Evolutionary conservation across 2,329 filamentous ascomycete species (phyloP).

Genomic region (Penicillium crustosum): DNA sequence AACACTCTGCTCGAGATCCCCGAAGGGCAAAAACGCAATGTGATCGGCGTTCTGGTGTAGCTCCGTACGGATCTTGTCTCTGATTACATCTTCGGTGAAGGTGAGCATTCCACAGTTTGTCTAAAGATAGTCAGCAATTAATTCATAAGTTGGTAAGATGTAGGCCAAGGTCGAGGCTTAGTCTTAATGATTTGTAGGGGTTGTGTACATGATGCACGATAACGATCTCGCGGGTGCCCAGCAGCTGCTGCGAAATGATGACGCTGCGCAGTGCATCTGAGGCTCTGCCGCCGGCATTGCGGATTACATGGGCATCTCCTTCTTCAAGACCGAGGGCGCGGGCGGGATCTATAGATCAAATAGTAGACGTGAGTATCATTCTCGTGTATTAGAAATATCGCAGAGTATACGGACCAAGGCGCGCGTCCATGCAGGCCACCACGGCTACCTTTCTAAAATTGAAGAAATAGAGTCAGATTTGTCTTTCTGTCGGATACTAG

Average conservation of each 20-base stretch:
- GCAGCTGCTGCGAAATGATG: conserved; percentile 74
- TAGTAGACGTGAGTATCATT: neutral
- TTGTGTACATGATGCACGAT: conserved; percentile 51
- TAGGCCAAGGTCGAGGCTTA: neutral
- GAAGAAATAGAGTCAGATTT: neutral
- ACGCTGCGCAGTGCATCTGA: conserved; percentile 71
- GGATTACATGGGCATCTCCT: conserved; percentile 76
- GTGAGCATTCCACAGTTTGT: conserved; percentile 73
- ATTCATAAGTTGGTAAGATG: neutral
- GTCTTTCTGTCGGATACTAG: neutral
- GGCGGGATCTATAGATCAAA: conserved; percentile 56
- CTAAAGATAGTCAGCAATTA: conserved; percentile 13
- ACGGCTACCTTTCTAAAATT: conserved; percentile 24
- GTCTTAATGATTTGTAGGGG: neutral
- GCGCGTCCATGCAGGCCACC: conserved; percentile 82
- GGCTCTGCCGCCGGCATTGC: conserved; percentile 69
- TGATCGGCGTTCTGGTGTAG: conserved; percentile 51
- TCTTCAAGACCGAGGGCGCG: conserved; percentile 68
- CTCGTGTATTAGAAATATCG: neutral
- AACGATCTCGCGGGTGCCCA: conserved; percentile 73
- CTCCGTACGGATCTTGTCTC: conserved; percentile 57
- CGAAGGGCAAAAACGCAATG: conserved; percentile 65
- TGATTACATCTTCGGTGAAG: conserved; percentile 62
- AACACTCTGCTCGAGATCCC: conserved; percentile 60
- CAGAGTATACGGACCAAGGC: conserved; percentile 37